Base-by-base conservation (phyloP, 768 basidiomycete species). In the Jaapia argillacea region DNA sequence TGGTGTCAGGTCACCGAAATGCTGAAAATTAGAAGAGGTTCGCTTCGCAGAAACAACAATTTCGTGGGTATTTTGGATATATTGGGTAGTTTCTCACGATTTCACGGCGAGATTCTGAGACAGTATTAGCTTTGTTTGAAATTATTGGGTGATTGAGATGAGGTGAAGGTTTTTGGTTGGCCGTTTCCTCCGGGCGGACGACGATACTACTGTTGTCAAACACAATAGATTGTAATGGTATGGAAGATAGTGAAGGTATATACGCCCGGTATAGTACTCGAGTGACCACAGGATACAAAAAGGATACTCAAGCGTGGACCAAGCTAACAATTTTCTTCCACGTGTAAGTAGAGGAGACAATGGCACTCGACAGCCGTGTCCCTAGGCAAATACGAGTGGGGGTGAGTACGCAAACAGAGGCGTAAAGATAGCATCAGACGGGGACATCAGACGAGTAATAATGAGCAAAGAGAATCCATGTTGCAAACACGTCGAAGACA, bases 231-330 rank as follows among this genome's bases (percentile, higher is more conserved):
- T n/a, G n/a, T n/a, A n/a, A n/a, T n/a, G n/a, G n/a, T n/a, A n/a
- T n/a, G n/a, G n/a, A n/a, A n/a, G n/a, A n/a, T n/a, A n/a, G n/a
- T n/a, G n/a, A n/a, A 46, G 16, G 35, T 47, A 64, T 74, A 66
- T 79, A 53, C 58, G 66, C 77, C 62, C 61, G 69, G 72, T 66
- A 80, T 84, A 85, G 82, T 85, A 81, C 82, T 83, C 81, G 73
- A 77, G 73, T 72, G 72, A 54, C 77, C 81, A 83, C 63, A n/a
- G n/a, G n/a, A 43, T 47, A 57, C 44, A 53, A 46, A 57, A 55
- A 69, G 67, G 71, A 58, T 74, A 74, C 67, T 75, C 80, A 77
- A 85, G 82, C 70, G 82, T 85, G 82, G 82, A 85, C 75, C 74
- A 69, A 63, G 75, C 63, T 60, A 44, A 43, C 44, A 72, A 40